phyloP scores from a whole-genome alignment of 305 asterid species.

The Fraxinus angustifolia region DNA sequence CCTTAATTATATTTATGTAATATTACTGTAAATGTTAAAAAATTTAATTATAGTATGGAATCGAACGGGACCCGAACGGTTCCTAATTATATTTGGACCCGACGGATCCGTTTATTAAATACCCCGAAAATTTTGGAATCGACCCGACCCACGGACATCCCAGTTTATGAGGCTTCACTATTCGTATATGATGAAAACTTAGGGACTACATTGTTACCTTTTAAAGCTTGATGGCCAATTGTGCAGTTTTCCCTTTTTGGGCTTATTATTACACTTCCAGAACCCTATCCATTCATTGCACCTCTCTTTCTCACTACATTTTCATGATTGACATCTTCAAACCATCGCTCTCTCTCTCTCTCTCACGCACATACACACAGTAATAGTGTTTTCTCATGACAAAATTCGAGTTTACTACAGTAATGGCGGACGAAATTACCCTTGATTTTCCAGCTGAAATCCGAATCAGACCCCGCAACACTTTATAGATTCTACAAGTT shows the following conservation, averaged over 20 bases:
- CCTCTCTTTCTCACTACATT: no score
- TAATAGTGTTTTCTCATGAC: slow-evolving; percentile 11
- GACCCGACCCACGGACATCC: background rate
- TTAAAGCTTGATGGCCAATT: background rate
- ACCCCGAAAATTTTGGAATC: no score
- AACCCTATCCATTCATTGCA: no score
- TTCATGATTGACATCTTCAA: no score
- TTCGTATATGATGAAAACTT: background rate
- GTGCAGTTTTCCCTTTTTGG: background rate
- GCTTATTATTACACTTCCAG: background rate
- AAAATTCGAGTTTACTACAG: slow-evolving; percentile 30
- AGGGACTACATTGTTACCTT: background rate
- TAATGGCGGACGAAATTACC: slow-evolving; percentile 41
- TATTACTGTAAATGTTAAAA: no score
- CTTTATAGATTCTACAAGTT: slow-evolving; percentile 27
- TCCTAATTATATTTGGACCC: no score
- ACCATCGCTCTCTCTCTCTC: slow-evolving; percentile 1
- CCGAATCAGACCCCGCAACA: slow-evolving; percentile 20
- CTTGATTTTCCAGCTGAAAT: slow-evolving; percentile 8
- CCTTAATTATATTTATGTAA: no score
- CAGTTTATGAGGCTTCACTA: background rate
- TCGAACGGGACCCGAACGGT: no score
- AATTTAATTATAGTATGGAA: no score
- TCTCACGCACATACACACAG: background rate
- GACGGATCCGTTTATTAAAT: no score